phyloP scores from a whole-genome alignment of 177 flowering plant species.

The Tripterygium wilfordii region DNA sequence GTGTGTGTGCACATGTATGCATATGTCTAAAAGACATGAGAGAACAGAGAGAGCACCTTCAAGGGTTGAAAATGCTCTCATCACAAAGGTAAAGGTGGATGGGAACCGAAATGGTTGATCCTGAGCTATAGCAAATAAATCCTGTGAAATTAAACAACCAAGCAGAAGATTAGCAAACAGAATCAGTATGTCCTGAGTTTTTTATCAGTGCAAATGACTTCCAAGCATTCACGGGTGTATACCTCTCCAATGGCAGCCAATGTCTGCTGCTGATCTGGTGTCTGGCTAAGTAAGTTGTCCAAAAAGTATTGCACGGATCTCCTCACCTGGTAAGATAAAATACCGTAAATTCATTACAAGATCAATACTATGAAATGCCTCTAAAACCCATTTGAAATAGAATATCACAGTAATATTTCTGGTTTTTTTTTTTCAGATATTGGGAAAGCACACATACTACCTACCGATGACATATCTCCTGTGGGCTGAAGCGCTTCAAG shows the following conservation, averaged over 20 bases:
- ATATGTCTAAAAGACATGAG: no score
- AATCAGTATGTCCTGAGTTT: no score
- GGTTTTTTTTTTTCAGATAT: no score
- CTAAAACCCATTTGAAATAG: no score
- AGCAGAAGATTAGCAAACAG: neutral
- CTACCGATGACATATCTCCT: constrained; percentile 88
- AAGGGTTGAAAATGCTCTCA: constrained; percentile 91
- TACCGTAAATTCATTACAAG: neutral
- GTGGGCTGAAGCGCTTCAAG: constrained; percentile 93
- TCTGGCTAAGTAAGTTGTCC: constrained; percentile 70
- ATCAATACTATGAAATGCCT: neutral
- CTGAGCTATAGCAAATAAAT: constrained; percentile 88
- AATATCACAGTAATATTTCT: no score
- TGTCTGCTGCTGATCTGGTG: constrained; percentile 80
- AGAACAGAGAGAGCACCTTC: constrained; percentile 56
- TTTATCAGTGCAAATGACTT: no score
- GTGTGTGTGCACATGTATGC: no score
- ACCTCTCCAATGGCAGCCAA: constrained; percentile 94
- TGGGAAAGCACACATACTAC: no score
- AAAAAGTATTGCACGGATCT: constrained; percentile 91
- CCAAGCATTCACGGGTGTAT: constrained; percentile 12
- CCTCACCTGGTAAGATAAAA: constrained; percentile 53
- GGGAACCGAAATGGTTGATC: constrained; percentile 98
- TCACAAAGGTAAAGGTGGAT: constrained; percentile 86
- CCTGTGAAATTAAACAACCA: constrained; percentile 39